Base-by-base conservation (phyloP, 73 alveolate genomes). In the Symbiodinium pilosum region DNA sequence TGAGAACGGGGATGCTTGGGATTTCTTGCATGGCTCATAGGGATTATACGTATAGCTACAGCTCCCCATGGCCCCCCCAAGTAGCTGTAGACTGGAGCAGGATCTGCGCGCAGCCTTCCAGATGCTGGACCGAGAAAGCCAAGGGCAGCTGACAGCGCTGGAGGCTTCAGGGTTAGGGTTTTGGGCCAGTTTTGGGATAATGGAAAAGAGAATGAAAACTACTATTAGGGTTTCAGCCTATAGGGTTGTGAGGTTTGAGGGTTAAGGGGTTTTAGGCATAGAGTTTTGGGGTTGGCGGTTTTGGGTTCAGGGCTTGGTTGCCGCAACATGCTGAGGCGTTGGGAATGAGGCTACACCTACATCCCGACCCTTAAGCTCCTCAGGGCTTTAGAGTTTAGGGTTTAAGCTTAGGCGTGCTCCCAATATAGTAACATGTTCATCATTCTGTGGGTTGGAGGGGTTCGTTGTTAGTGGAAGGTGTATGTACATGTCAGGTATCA, bases 31-130 rank as follows among this genome's bases (percentile, higher is more conserved):
- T n/a, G n/a, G n/a, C n/a, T n/a, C n/a, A n/a, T n/a, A n/a, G n/a
- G n/a, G n/a, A n/a, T n/a, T n/a, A n/a, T n/a, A n/a, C n/a, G n/a
- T n/a, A n/a, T n/a, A n/a, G n/a, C n/a, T n/a, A n/a, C n/a, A n/a
- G n/a, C n/a, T n/a, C n/a, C n/a, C n/a, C n/a, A n/a, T n/a, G n/a
- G n/a, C n/a, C n/a, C n/a, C n/a, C n/a, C n/a, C n/a, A n/a, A n/a
- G n/a, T n/a, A n/a, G n/a, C n/a, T n/a, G n/a, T n/a, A n/a, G n/a
- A 5, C 26, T 12, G 71, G 2, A 20, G 16, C 30, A 87, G 94
- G 94, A 87, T 47, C 64, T 87, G 32, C 43, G 69, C 4, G 84
- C 94, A 1, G 94, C 94, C n/a, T 87, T 87, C n/a, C 26, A 28
- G 30, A 24, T 87, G 43, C 42, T 87, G 94, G 94, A 87, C 84